phyloP scores from a whole-genome alignment of 345 rosid genomes.

The Angophora floribunda region DNA sequence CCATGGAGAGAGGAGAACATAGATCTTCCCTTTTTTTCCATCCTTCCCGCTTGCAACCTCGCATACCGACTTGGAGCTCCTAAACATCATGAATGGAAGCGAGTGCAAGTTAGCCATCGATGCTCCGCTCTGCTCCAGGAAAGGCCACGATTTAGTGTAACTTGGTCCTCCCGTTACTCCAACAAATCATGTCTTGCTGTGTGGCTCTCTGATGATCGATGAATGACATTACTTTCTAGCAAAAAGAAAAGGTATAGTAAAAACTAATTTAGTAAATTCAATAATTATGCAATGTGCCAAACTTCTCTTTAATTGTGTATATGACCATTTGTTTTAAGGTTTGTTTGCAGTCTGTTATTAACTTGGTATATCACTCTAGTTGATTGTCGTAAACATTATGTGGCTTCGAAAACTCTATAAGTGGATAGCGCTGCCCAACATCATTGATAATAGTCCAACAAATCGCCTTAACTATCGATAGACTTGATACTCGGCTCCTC shows the following conservation, averaged over 20 bases:
- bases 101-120: too few relatives aligned
- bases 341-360: background rate
- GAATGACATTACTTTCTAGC: too few relatives aligned
- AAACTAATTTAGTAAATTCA: too few relatives aligned
- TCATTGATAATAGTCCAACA: background rate
- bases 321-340: background rate
- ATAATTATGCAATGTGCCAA: too few relatives aligned
- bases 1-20: background rate
- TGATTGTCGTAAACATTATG: too few relatives aligned
- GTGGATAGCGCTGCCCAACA: background rate
- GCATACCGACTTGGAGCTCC: background rate
- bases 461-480: background rate
- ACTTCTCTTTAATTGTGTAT: too few relatives aligned
- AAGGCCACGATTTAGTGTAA: too few relatives aligned
- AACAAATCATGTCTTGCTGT: too few relatives aligned
- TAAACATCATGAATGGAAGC: background rate
- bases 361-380: background rate
- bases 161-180: too few relatives aligned
- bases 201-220: too few relatives aligned
- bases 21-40: background rate
- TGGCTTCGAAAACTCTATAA: background rate
- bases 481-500: background rate
- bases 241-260: too few relatives aligned
- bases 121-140: too few relatives aligned
- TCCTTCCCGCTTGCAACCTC: background rate